Evolutionary conservation across 1,284 basidiomycete species (phyloP).

Genomic region (Agaricales sp.): DNA sequence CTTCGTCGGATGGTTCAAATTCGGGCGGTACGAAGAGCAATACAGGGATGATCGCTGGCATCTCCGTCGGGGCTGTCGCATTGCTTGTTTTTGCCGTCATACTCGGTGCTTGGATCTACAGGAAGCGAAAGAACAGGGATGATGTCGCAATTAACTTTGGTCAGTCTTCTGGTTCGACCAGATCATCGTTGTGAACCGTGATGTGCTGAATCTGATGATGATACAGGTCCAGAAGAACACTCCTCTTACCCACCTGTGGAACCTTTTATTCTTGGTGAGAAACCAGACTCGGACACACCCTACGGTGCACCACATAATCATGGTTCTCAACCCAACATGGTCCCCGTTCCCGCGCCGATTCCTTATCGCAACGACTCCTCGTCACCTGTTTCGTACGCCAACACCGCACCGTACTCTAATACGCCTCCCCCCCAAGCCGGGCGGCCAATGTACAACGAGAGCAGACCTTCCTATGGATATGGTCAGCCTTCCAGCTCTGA

Average conservation of each 20-base stretch:
- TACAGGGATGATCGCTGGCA: background rate
- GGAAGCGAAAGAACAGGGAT: background rate
- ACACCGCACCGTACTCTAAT: too few relatives aligned
- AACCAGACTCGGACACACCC: background rate
- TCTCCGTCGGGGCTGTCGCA: background rate
- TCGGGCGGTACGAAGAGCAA: background rate
- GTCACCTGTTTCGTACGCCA: background rate
- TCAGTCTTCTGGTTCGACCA: background rate
- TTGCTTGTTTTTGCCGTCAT: background rate
- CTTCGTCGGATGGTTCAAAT: too few relatives aligned
- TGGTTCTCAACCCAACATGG: conserved; percentile 1
- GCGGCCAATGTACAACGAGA: background rate
- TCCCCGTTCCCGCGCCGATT: background rate
- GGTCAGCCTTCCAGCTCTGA: background rate
- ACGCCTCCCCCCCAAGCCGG: background rate
- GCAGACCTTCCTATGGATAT: conserved; percentile 1
- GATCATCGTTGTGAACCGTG: too few relatives aligned
- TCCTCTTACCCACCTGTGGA: background rate
- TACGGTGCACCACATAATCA: background rate
- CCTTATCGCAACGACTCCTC: background rate
- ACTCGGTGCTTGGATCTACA: background rate
- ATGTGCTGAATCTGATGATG: too few relatives aligned
- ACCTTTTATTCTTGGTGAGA: background rate
- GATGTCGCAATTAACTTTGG: background rate
- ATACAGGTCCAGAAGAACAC: background rate